A percentile compares a stretch with the other conserved stretches of the same genome.
Evolutionary conservation across 345 rosid species (phyloP).

Genomic region (Brassica juncea): DNA sequence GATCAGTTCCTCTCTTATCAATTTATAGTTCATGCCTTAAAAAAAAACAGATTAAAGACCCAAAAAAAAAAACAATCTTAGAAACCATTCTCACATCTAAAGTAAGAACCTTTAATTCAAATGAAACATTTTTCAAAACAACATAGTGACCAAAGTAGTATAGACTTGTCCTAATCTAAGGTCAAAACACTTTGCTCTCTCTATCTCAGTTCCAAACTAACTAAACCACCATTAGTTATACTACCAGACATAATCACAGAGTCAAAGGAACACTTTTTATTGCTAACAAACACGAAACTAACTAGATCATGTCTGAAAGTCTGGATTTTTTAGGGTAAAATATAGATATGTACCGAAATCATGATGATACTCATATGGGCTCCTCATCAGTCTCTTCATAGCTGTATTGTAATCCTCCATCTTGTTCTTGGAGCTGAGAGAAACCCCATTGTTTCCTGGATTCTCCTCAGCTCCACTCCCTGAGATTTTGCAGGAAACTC

Average conservation of each 20-base stretch:
- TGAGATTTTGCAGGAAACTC: conserved; percentile 50
- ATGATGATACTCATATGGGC: conserved; percentile 90
- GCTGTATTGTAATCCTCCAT: conserved; percentile 74
- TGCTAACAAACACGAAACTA: neutral
- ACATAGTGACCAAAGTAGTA: neutral
- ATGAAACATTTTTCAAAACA: neutral
- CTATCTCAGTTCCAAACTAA: neutral
- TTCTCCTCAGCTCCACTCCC: conserved; percentile 46
- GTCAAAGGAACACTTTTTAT: neutral
- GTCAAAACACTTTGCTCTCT: neutral
- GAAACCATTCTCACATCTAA: conserved; percentile 2
- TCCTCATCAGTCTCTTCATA: conserved; percentile 91
- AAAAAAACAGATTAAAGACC: conserved; percentile 33
- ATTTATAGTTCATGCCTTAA: conserved; percentile 84
- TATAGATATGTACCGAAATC: conserved; percentile 60
- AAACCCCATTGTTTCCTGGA: conserved; percentile 34
- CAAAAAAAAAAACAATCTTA: neutral
- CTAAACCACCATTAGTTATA: neutral
- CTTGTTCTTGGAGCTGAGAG: conserved; percentile 49
- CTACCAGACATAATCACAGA: neutral
- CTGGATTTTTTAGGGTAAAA: neutral
- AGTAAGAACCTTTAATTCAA: neutral
- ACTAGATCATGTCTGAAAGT: neutral
- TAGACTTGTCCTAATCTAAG: neutral
- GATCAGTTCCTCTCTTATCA: conserved; percentile 70